Percentiles rank a stretch among this genome's conserved stretches.
These are phyloP conservation scores for Candida awuae DNA, from an alignment of 805 yeast species.

Conservation along the genomic window DNA sequence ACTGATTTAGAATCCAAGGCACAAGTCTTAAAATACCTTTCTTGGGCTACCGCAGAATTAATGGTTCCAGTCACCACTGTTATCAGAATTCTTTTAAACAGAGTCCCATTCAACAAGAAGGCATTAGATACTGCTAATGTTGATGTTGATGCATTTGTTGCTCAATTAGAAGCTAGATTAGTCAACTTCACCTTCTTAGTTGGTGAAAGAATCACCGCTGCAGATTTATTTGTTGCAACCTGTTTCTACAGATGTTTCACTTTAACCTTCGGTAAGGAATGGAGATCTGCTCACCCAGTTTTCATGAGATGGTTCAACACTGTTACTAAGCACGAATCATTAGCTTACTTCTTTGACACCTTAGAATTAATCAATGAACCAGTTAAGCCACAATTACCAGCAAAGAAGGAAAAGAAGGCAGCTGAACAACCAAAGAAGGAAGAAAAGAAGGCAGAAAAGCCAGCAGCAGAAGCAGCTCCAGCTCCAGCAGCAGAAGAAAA, in stretches of 20 bases:
- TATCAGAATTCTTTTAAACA: constrained; percentile 58
- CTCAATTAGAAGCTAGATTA: constrained; percentile 49
- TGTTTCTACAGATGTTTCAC: constrained; percentile 41
- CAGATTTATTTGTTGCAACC: constrained; percentile 38
- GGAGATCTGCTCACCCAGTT: constrained; percentile 44
- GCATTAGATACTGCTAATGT: constrained; percentile 27
- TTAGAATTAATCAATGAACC: constrained; percentile 59
- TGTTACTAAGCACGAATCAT: constrained; percentile 38
- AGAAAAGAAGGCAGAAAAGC: constrained; percentile 28
- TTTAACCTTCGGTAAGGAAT: constrained; percentile 38
- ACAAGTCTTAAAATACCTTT: constrained; percentile 65
- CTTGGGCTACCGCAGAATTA: constrained; percentile 65
- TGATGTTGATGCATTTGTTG: constrained; percentile 32
- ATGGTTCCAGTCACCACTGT: constrained; percentile 39
- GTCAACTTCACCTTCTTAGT: constrained; percentile 38
- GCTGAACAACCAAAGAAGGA: constrained; percentile 32
- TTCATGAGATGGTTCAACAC: constrained; percentile 45
- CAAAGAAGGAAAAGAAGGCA: constrained; percentile 61
- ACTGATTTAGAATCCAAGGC: constrained; percentile 57
- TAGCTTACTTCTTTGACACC: constrained; percentile 43
- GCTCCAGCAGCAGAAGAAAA: constrained; percentile 45
- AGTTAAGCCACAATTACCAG: constrained; percentile 52
- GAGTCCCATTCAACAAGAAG: constrained; percentile 71
- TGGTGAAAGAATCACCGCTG: constrained; percentile 39
- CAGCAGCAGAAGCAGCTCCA: constrained; percentile 25